Evolutionary conservation across 257 asterid genomes (phyloP).

Genomic region (Penstemon davidsonii): DNA sequence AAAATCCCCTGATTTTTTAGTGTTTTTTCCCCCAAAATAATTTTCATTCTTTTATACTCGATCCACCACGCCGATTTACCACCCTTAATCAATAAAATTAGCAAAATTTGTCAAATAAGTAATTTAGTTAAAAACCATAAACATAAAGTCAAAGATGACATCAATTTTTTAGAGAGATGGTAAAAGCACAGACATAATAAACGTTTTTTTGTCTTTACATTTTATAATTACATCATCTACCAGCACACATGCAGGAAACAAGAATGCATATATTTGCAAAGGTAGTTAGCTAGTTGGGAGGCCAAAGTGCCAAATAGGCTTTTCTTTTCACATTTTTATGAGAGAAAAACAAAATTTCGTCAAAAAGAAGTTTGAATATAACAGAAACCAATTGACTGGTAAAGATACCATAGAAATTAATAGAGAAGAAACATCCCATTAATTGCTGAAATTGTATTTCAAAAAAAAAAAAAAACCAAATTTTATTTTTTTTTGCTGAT

Average conservation of each 20-base stretch:
- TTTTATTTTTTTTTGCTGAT: too few relatives aligned
- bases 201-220: background rate
- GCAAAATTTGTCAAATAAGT: background rate
- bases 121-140: background rate
- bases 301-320: background rate
- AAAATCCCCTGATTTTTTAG: too few relatives aligned
- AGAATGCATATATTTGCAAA: slow-evolving; percentile 24
- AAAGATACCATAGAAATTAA: slow-evolving; percentile 14
- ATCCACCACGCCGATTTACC: too few relatives aligned
- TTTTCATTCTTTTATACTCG: too few relatives aligned
- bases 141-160: background rate
- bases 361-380: slow-evolving; percentile 22
- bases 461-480: background rate
- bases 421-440: background rate
- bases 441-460: too few relatives aligned
- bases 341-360: slow-evolving; percentile 20
- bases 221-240: background rate
- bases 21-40: too few relatives aligned
- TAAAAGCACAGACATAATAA: background rate
- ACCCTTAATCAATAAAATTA: background rate
- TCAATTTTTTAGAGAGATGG: background rate
- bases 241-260: slow-evolving; percentile 20
- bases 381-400: slow-evolving; percentile 10
- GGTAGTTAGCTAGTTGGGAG: slow-evolving; percentile 16
- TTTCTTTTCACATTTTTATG: slow-evolving; percentile 2